A percentile compares a stretch with the other conserved stretches of the same genome.
Conservation (phyloP, 306 rosid genomes). For the Vigna nakashimae region DNA sequence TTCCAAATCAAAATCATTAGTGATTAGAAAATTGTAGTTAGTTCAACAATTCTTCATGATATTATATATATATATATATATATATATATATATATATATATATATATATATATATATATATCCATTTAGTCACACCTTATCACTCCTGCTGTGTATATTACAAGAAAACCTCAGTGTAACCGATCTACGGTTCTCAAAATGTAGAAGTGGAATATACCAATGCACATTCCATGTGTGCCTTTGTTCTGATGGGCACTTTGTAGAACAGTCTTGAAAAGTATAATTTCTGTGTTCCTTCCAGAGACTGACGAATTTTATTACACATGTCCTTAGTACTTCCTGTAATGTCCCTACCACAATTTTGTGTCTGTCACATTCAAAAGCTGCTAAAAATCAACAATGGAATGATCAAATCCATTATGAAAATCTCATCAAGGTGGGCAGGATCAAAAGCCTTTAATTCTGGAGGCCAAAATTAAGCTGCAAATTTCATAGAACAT, state of each 20-base stretch:
- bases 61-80: not conserved
- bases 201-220: not conserved
- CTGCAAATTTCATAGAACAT: not conserved
- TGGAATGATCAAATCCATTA: not conserved
- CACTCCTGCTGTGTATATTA: not conserved
- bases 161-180: not conserved
- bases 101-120: too few relatives aligned
- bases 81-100: not conserved
- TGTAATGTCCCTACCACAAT: not conserved
- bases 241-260: not conserved
- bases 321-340: not conserved
- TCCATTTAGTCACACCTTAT: not conserved
- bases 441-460: not conserved
- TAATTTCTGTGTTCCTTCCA: not conserved
- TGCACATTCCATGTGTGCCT: not conserved
- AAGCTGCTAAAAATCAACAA: not conserved
- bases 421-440: not conserved
- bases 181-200: constrained; percentile 17
- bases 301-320: not conserved
- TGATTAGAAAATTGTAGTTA: constrained; percentile 36
- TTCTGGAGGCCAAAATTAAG: not conserved
- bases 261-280: not conserved
- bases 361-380: not conserved
- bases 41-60: constrained; percentile 2
- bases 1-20: constrained; percentile 41